Evolutionary conservation across 1,284 basidiomycete species (phyloP).

Genomic region (Meripilus lineatus): DNA sequence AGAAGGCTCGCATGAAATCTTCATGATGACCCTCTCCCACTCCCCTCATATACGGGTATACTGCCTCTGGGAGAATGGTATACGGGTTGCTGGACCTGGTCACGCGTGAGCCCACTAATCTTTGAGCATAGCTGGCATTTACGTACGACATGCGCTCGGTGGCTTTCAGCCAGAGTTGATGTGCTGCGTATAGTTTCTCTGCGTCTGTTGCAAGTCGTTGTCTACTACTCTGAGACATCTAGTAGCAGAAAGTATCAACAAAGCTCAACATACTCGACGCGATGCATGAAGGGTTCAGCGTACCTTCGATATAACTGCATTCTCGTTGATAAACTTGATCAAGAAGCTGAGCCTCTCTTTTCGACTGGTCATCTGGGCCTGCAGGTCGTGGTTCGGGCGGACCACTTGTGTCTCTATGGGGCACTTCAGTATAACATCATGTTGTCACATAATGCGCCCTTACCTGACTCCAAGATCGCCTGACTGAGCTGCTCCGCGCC

Average conservation of each 20-base stretch:
- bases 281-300: slow-evolving; percentile 9
- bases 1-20: slow-evolving; percentile 83
- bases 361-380: slow-evolving; percentile 73
- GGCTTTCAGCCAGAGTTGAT: slow-evolving; percentile 81
- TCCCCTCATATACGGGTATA: slow-evolving; percentile 61
- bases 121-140: neutral
- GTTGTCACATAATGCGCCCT: slow-evolving; percentile 1
- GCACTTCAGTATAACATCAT: neutral
- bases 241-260: neutral
- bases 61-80: slow-evolving; percentile 59
- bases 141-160: slow-evolving; percentile 55
- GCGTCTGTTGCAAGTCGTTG: slow-evolving; percentile 81
- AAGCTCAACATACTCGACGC: neutral
- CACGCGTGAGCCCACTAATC: slow-evolving; percentile 1
- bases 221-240: slow-evolving; percentile 80
- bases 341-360: slow-evolving; percentile 77
- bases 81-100: slow-evolving; percentile 37
- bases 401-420: slow-evolving; percentile 66
- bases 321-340: slow-evolving; percentile 84
- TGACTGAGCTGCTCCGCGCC: slow-evolving; percentile 76
- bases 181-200: slow-evolving; percentile 81
- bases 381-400: slow-evolving; percentile 75
- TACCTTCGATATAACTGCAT: slow-evolving; percentile 73
- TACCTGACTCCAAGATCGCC: slow-evolving; percentile 69
- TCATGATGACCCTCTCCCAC: slow-evolving; percentile 55